A percentile compares a stretch with the other conserved stretches of the same genome.
Evolutionary conservation across 2,329 filamentous ascomycete species (phyloP).

Genomic region (Colletotrichum euphorbiae): DNA sequence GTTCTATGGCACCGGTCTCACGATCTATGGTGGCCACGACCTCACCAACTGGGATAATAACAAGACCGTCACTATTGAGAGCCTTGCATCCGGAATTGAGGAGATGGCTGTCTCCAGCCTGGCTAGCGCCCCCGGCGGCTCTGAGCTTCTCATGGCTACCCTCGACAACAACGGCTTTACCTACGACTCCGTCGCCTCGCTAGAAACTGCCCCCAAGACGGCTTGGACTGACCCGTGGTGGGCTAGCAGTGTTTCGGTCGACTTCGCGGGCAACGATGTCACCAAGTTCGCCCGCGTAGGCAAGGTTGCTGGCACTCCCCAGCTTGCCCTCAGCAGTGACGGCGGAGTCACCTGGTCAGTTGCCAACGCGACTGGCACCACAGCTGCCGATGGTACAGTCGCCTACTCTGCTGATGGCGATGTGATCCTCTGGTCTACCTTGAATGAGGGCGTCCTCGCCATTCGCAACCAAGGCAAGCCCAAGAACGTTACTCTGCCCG

Average conservation of each 20-base stretch:
- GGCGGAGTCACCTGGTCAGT: slow-evolving; percentile 63
- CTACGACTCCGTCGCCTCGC: slow-evolving; percentile 50
- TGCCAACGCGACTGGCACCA: slow-evolving; percentile 59
- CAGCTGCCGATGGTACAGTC: slow-evolving; percentile 57
- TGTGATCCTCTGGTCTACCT: slow-evolving; percentile 61
- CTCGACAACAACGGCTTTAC: slow-evolving; percentile 66
- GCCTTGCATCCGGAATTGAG: slow-evolving; percentile 66
- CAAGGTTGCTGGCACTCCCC: slow-evolving; percentile 54
- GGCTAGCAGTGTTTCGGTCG: slow-evolving; percentile 58
- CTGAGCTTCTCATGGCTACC: slow-evolving; percentile 63
- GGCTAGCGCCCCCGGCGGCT: slow-evolving; percentile 61
- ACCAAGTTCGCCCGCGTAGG: slow-evolving; percentile 63
- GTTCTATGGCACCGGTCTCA: slow-evolving; percentile 71
- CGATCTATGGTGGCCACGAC: slow-evolving; percentile 64
- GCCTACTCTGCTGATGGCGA: slow-evolving; percentile 64
- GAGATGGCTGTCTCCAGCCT: slow-evolving; percentile 63
- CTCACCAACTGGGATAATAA: slow-evolving; percentile 65
- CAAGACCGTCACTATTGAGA: slow-evolving; percentile 61
- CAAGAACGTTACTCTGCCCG: slow-evolving; percentile 57
- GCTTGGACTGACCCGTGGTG: slow-evolving; percentile 62
- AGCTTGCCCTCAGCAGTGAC: slow-evolving; percentile 61
- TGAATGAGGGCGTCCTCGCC: slow-evolving; percentile 54
- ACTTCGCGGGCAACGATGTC: slow-evolving; percentile 60
- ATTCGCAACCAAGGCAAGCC: slow-evolving; percentile 57
- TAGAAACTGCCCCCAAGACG: slow-evolving; percentile 56